Evolutionary conservation across 306 rosid genomes (phyloP), one percentile per base, ranked within the genome.

Genomic region (Vigna nakashimae): DNA sequence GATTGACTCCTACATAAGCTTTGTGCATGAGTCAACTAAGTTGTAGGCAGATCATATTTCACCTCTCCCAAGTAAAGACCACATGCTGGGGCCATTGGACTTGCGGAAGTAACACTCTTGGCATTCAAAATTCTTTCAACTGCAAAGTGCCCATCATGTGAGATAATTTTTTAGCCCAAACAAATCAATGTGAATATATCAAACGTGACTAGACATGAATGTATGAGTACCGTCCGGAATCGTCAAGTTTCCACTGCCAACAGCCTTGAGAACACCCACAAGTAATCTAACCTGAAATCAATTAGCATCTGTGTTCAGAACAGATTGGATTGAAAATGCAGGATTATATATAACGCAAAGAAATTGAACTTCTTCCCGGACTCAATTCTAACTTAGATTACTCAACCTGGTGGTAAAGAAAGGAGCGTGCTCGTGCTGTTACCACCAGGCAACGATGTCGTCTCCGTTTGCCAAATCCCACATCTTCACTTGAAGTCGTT

Each of bases 51-150:
- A 76, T 95, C 93, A 56, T 91, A 95, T 72, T 84, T 91, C 50
- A 95, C 99, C 65, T 82, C 92, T 65, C 91, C 98, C 30, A 95
- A 92, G 79, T 89, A 92, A 17, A 95, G 96, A 74, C 99, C 99
- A 30, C 88, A 88, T 1, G 96, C 85, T 0, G 99, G 99, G n/a
- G 99, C 99, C 99, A 95, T 95, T 30, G 98, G 95, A 85, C 97
- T 89, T 48, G 98, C 72, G 51, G 97, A 92, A 28, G 87, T 85
- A 72, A 95, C 89, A 20, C 56, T 58, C 90, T 86, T 95, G 5
- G 98, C 98, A 38, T 86, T 84, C 81, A 92, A 84, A 68, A 95
- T 91, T 81, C 89, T 92, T 88, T 89, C 93, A 71, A 95, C 99
- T 92, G 92, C 69, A 74, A 73, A 73, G 79, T 69, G 63, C 48